Evolutionary conservation across 2,329 filamentous ascomycete genomes (phyloP).

Genomic region (Diplodia intermedia): DNA sequence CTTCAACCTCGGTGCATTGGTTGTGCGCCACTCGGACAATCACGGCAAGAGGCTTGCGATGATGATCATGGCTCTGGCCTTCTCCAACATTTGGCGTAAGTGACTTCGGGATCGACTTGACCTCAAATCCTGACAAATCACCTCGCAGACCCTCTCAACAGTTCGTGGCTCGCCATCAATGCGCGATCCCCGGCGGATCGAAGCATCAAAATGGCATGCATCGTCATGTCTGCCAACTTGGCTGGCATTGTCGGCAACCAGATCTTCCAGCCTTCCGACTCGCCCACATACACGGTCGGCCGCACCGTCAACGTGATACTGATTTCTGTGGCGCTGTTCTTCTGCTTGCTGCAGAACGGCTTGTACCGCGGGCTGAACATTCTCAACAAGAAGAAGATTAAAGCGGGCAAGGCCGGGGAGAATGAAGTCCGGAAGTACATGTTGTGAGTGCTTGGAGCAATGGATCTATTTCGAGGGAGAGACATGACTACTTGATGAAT

Average conservation of each 20-base stretch:
- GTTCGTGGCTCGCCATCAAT: conserved; percentile 37
- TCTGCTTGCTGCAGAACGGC: conserved; percentile 32
- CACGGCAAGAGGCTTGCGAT: conserved; percentile 21
- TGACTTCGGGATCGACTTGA: too few species aligned
- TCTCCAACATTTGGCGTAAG: conserved; percentile 32
- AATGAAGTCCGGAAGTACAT: conserved; percentile 15
- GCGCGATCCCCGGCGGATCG: conserved; percentile 35
- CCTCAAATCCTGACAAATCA: background rate
- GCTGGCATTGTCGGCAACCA: conserved; percentile 36
- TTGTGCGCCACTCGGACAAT: conserved; percentile 11
- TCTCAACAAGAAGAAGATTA: conserved; percentile 6
- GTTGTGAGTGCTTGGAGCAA: background rate
- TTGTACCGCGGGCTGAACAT: conserved; percentile 35
- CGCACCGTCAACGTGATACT: conserved; percentile 34
- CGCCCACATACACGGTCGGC: conserved; percentile 33
- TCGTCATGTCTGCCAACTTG: conserved; percentile 37
- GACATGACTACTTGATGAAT: background rate
- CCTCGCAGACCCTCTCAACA: conserved; percentile 33
- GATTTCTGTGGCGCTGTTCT: conserved; percentile 30
- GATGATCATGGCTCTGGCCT: conserved; percentile 30
- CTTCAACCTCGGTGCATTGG: conserved; percentile 29
- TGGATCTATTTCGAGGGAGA: too few species aligned
- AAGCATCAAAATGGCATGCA: conserved; percentile 36
- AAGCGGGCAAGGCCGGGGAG: background rate
- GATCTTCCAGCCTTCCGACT: conserved; percentile 35